These are phyloP conservation scores for Acorus gramineus DNA, from an alignment of 106 monocot species.

Conservation along the genomic window DNA sequence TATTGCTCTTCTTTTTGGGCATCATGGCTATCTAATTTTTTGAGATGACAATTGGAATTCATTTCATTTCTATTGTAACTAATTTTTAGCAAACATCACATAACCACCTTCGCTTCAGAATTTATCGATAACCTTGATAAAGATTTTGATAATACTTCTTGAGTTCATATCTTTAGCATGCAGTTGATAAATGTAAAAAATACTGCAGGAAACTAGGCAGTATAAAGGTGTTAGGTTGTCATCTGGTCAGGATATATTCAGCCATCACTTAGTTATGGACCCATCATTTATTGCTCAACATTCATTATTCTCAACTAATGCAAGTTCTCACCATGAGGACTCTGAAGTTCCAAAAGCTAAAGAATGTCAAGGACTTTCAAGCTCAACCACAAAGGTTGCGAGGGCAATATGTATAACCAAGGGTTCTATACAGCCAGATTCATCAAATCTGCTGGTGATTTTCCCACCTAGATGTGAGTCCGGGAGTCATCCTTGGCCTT, in stretches of 20 bases:
- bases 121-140: too few species aligned
- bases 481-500: background rate
- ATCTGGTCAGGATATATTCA: conserved; percentile 73
- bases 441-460: conserved; percentile 54
- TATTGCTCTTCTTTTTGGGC: too few species aligned
- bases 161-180: too few species aligned
- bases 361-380: conserved; percentile 15
- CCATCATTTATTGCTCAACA: conserved; percentile 40
- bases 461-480: conserved; percentile 84
- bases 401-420: conserved; percentile 57
- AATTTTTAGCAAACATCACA: too few species aligned
- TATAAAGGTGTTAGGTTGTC: conserved; percentile 60
- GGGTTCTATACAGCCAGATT: conserved; percentile 35
- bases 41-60: too few species aligned
- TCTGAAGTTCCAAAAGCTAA: background rate
- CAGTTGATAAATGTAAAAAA: background rate
- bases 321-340: background rate
- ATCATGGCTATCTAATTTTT: too few species aligned
- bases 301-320: conserved; percentile 12
- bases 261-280: conserved; percentile 50
- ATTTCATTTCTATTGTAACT: too few species aligned
- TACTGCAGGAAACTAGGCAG: conserved; percentile 34
- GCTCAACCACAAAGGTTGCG: conserved; percentile 25
- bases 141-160: too few species aligned
- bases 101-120: too few species aligned